Evolutionary conservation across 2,329 filamentous ascomycete genomes (phyloP).

Genomic region (Aurifilum marmelostoma): DNA sequence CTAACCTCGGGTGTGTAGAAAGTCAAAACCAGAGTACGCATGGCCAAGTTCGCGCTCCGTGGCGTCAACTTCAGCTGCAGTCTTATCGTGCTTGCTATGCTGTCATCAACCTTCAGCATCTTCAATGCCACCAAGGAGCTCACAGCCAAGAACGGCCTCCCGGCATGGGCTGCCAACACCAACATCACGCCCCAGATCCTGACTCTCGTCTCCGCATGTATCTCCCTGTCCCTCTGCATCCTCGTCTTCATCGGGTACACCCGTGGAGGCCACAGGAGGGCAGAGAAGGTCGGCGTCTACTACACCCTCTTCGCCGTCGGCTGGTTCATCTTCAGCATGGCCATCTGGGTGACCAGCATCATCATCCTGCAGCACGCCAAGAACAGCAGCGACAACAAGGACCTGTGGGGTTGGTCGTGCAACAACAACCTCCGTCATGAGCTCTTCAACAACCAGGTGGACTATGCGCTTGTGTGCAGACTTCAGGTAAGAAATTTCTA

Average conservation of each 20-base stretch:
- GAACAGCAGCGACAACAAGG: conserved; percentile 74
- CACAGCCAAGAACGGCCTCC: conserved; percentile 76
- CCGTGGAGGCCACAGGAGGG: conserved; percentile 82
- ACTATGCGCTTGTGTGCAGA: conserved; percentile 90
- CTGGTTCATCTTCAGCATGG: conserved; percentile 90
- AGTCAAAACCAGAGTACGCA: conserved; percentile 86
- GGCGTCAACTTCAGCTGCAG: conserved; percentile 97
- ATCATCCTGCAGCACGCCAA: conserved; percentile 80
- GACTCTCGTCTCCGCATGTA: conserved; percentile 74
- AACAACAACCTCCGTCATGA: conserved; percentile 80
- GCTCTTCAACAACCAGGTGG: conserved; percentile 77
- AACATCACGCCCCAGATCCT: conserved; percentile 88
- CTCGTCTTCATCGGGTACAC: conserved; percentile 84
- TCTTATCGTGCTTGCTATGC: conserved; percentile 89
- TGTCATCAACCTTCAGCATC: conserved; percentile 85
- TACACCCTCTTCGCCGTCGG: conserved; percentile 92
- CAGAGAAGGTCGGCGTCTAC: conserved; percentile 92
- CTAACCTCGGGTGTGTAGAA: conserved; percentile 61
- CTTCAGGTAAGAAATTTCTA: conserved; percentile 72
- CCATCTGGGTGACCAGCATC: conserved; percentile 90
- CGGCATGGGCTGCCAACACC: conserved; percentile 80
- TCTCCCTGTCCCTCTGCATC: conserved; percentile 81
- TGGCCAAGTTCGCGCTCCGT: conserved; percentile 94
- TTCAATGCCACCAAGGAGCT: conserved; percentile 86
- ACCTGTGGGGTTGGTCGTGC: conserved; percentile 99